phyloP scores from a whole-genome alignment of 2,329 filamentous ascomycete species.

The Cytospora piceae region DNA sequence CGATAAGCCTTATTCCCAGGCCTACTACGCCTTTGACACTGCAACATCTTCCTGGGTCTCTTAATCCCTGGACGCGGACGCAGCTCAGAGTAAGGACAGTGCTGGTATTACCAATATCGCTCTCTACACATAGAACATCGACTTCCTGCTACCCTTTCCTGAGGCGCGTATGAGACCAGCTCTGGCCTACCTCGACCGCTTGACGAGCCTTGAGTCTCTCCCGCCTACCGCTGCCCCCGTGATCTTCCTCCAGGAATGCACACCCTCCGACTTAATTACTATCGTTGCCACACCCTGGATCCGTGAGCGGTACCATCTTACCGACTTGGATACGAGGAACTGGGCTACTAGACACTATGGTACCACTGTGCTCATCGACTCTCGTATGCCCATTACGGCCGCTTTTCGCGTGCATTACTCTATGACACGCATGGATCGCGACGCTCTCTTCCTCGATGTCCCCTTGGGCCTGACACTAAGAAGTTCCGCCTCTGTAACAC shows the following conservation, averaged over 20 bases:
- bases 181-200: constrained; percentile 36
- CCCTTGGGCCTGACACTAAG: constrained; percentile 34
- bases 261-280: constrained; percentile 46
- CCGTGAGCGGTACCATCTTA: constrained; percentile 50
- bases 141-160: constrained; percentile 41
- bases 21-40: constrained; percentile 31
- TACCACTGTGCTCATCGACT: constrained; percentile 56
- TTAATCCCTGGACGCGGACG: constrained; percentile 12
- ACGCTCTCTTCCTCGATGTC: constrained; percentile 60
- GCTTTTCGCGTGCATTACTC: constrained; percentile 57
- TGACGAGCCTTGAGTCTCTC: constrained; percentile 16
- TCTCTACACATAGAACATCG: constrained; percentile 44
- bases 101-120: constrained; percentile 35
- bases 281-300: constrained; percentile 53
- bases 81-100: constrained; percentile 7
- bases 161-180: constrained; percentile 41
- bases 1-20: constrained; percentile 31
- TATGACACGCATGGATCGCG: constrained; percentile 53
- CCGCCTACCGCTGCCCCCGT: constrained; percentile 38
- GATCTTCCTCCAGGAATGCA: constrained; percentile 59
- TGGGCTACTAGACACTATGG: constrained; percentile 55
- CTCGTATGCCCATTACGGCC: constrained; percentile 45
- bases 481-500: constrained; percentile 57
- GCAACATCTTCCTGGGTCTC: constrained; percentile 23
- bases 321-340: constrained; percentile 46